Percentiles rank a stretch among this genome's conserved stretches.
phyloP scores from a whole-genome alignment of 1,139 yeast genomes.

The Maudiozyma humilis region DNA sequence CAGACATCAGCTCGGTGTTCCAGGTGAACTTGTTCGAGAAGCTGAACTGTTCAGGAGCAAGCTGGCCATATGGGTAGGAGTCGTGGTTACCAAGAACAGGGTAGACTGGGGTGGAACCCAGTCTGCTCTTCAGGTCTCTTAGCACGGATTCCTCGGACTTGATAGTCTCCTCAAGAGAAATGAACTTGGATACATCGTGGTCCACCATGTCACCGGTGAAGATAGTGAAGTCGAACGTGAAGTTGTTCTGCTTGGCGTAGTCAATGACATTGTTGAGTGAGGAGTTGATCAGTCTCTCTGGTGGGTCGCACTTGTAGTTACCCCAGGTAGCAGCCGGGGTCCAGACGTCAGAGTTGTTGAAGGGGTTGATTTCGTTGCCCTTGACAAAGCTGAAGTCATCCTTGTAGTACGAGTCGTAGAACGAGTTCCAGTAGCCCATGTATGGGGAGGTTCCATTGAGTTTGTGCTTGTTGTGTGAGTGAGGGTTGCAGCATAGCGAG shows the following conservation, averaged over 20 bases:
- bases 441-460: background rate
- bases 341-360: background rate
- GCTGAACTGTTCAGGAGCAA: background rate
- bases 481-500: background rate
- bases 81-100: constrained; percentile 3
- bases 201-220: constrained; percentile 3
- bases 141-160: background rate
- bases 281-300: constrained; percentile 1
- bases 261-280: background rate
- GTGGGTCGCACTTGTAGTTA: constrained; percentile 1
- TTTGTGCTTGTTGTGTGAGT: background rate
- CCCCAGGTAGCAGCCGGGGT: constrained; percentile 1
- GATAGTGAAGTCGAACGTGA: constrained; percentile 1
- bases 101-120: constrained; percentile 1
- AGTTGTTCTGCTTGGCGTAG: background rate
- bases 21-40: constrained; percentile 1
- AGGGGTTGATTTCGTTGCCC: background rate
- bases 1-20: background rate
- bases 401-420: background rate
- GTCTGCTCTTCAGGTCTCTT: background rate
- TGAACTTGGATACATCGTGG: background rate
- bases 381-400: background rate
- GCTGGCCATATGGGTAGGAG: constrained; percentile 1
- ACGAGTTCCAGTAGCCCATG: background rate
- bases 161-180: background rate